phyloP scores from a whole-genome alignment of 352 stramenopile species.

The Pythium oligandrum region DNA sequence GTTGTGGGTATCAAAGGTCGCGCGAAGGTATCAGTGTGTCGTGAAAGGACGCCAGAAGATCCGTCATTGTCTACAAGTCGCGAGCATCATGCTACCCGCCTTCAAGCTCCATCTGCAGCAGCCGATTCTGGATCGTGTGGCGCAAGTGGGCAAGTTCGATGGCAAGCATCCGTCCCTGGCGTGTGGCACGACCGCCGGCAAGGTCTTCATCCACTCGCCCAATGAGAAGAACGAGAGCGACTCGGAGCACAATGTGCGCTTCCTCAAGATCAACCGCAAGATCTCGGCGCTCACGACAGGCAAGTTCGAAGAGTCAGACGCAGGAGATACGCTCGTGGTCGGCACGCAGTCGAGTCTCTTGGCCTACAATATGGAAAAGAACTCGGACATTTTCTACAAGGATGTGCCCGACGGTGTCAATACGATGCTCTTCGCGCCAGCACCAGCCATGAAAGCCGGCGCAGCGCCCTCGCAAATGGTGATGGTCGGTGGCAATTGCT shows the following conservation, averaged over 20 bases:
- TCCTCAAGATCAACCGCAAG: constrained; percentile 91
- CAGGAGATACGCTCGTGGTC: constrained; percentile 81
- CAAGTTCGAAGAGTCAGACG: constrained; percentile 54
- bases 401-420: constrained; percentile 83
- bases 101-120: constrained; percentile 84
- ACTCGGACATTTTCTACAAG: constrained; percentile 93
- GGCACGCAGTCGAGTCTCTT: constrained; percentile 88
- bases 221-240: constrained; percentile 67
- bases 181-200: constrained; percentile 83
- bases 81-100: constrained; percentile 47
- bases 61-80: too few relatives aligned
- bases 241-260: constrained; percentile 56
- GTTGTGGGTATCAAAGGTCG: too few relatives aligned
- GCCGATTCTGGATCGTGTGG: constrained; percentile 69
- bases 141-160: constrained; percentile 78
- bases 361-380: constrained; percentile 91
- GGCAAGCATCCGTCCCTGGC: constrained; percentile 70
- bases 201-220: constrained; percentile 90
- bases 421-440: constrained; percentile 71
- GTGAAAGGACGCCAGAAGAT: too few relatives aligned
- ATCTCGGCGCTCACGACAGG: constrained; percentile 77
- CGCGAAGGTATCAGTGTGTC: too few relatives aligned
- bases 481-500: constrained; percentile 91
- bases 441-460: constrained; percentile 29
- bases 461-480: constrained; percentile 57